Percentiles rank a stretch among this genome's conserved stretches.
phyloP scores from a whole-genome alignment of 2,329 filamentous ascomycete species.

The Trichoderma sp. region DNA sequence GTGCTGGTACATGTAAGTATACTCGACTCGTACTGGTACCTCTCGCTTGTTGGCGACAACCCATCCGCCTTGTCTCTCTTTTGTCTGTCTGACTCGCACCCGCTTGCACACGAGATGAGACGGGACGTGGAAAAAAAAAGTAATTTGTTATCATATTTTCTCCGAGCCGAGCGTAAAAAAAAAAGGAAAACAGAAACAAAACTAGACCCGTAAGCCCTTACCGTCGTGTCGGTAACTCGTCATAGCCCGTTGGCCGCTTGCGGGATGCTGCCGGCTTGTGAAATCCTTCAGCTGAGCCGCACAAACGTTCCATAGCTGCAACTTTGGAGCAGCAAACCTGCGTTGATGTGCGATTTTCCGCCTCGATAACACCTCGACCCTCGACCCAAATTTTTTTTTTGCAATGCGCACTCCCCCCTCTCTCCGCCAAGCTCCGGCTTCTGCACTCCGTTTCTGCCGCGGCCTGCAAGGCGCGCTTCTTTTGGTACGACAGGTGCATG shows the following conservation, averaged over 20 bases:
- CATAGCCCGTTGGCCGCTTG: background rate
- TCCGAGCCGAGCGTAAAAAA: background rate
- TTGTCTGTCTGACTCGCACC: background rate
- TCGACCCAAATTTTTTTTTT: background rate
- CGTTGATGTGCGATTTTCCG: background rate
- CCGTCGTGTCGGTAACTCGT: slow-evolving; percentile 6
- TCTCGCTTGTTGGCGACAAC: background rate
- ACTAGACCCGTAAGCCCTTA: background rate
- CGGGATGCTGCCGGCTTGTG: background rate
- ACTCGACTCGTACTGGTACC: background rate
- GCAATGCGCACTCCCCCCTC: background rate
- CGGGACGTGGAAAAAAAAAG: background rate
- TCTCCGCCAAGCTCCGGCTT: background rate
- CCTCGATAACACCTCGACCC: background rate
- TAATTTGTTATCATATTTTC: background rate
- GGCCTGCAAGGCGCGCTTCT: background rate
- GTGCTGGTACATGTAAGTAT: background rate
- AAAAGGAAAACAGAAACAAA: background rate
- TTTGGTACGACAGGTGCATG: background rate
- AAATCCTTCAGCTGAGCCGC: background rate
- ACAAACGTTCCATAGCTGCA: background rate
- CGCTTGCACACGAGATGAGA: background rate
- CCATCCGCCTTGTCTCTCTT: background rate
- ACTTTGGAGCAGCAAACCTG: background rate
- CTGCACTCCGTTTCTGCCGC: background rate